Evolutionary conservation across 1,284 basidiomycete genomes (phyloP).

Genomic region (Apiotrichum siamense): DNA sequence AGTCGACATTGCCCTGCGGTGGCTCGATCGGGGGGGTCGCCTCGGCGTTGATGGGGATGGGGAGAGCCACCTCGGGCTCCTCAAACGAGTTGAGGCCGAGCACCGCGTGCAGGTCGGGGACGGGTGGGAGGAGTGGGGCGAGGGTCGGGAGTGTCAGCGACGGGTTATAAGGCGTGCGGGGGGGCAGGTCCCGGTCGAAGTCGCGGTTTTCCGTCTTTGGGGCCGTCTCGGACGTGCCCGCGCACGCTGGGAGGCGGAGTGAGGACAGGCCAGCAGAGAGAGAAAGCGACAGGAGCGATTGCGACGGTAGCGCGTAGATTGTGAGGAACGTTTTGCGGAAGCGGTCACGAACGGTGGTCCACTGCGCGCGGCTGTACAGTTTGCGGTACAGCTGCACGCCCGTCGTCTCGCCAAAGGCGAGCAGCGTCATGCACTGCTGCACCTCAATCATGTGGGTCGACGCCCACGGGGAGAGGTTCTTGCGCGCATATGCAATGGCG

Average conservation of each 20-base stretch:
- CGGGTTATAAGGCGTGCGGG: slow-evolving; percentile 32
- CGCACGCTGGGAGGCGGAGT: slow-evolving; percentile 67
- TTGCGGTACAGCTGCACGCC: slow-evolving; percentile 49
- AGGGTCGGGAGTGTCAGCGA: slow-evolving; percentile 14
- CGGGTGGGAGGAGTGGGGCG: slow-evolving; percentile 7
- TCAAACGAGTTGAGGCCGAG: slow-evolving; percentile 7
- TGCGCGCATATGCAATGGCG: slow-evolving; percentile 79
- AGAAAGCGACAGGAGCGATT: slow-evolving; percentile 76
- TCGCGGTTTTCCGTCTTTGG: slow-evolving; percentile 6
- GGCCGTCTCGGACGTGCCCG: slow-evolving; percentile 44
- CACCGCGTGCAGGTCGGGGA: slow-evolving; percentile 6
- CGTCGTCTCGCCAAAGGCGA: slow-evolving; percentile 57
- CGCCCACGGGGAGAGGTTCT: slow-evolving; percentile 75
- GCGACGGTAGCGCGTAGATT: slow-evolving; percentile 75
- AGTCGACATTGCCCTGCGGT: slow-evolving; percentile 73
- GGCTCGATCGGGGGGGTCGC: not conserved
- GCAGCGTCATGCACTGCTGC: slow-evolving; percentile 65
- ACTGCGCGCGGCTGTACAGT: slow-evolving; percentile 71
- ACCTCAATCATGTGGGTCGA: slow-evolving; percentile 71
- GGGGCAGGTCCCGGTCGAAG: too few relatives aligned
- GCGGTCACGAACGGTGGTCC: slow-evolving; percentile 63
- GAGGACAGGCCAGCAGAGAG: slow-evolving; percentile 82
- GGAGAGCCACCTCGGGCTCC: not conserved
- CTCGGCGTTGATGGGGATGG: not conserved
- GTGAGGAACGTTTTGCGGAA: slow-evolving; percentile 80